Conservation (phyloP, 1,284 basidiomycete genomes). For the Ceratobasidium sp. region DNA sequence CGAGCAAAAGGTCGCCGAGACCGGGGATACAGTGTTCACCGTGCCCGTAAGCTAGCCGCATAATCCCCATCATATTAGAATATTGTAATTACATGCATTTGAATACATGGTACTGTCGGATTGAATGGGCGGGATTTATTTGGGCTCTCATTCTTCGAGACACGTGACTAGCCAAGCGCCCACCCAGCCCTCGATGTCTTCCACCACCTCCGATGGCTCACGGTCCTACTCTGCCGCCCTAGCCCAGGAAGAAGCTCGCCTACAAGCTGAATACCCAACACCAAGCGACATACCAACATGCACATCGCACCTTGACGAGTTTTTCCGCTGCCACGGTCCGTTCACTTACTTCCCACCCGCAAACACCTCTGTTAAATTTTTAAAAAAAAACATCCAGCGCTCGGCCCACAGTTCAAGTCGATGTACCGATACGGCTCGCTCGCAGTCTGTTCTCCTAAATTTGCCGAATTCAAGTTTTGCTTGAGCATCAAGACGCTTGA, state of each 20-base stretch:
- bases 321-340: constrained; percentile 80
- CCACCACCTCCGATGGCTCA: constrained; percentile 27
- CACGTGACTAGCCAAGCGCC: constrained; percentile 11
- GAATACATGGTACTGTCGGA: background rate
- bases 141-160: background rate
- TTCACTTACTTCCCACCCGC: constrained; percentile 26
- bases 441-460: constrained; percentile 81
- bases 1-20: constrained; percentile 5
- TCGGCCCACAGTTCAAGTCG: constrained; percentile 84
- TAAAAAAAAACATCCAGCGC: constrained; percentile 67
- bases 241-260: constrained; percentile 73
- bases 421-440: constrained; percentile 89
- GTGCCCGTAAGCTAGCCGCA: background rate
- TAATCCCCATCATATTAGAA: background rate
- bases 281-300: constrained; percentile 85
- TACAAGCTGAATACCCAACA: constrained; percentile 74
- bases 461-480: constrained; percentile 97
- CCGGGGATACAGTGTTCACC: constrained; percentile 30
- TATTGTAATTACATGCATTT: constrained; percentile 7
- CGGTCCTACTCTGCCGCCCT: constrained; percentile 57
- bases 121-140: constrained; percentile 6
- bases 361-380: constrained; percentile 25
- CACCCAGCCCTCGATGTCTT: constrained; percentile 18
- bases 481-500: constrained; percentile 84
- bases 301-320: constrained; percentile 81